Percentiles rank a stretch among this genome's conserved stretches.
phyloP scores from a whole-genome alignment of 2,329 filamentous ascomycete species.

The Lizonia empirigonia region DNA sequence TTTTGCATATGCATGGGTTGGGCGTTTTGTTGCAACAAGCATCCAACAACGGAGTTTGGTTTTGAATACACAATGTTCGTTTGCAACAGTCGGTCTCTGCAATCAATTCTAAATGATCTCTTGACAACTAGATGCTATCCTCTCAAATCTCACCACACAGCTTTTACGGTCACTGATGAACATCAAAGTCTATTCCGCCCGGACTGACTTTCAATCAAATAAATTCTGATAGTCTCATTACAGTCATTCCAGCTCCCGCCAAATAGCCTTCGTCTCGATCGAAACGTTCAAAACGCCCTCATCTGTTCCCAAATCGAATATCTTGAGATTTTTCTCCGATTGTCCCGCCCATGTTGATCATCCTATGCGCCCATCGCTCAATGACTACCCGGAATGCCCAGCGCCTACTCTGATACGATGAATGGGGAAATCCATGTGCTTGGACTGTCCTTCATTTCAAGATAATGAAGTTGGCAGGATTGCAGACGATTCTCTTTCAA shows the following conservation, averaged over 20 bases:
- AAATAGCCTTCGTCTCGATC: background rate
- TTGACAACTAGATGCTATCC: no score
- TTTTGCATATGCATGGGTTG: slow-evolving; percentile 8
- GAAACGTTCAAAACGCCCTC: background rate
- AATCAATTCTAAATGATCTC: no score
- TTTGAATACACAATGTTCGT: slow-evolving; percentile 1
- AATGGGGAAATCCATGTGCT: background rate
- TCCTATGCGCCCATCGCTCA: slow-evolving; percentile 13
- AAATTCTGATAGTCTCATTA: no score
- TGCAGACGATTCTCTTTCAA: background rate
- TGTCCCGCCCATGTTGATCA: slow-evolving; percentile 13
- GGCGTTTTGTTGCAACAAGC: slow-evolving; percentile 3
- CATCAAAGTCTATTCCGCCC: no score
- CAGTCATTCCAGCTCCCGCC: background rate
- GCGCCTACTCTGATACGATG: slow-evolving; percentile 18
- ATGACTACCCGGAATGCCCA: slow-evolving; percentile 12
- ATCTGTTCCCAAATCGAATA: background rate
- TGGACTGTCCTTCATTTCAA: slow-evolving; percentile 1
- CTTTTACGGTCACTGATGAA: no score
- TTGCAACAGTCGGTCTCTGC: no score
- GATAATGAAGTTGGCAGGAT: slow-evolving; percentile 13
- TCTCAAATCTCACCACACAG: no score
- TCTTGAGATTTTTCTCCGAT: slow-evolving; percentile 14
- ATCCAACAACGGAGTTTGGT: slow-evolving; percentile 6
- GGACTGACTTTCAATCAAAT: no score